Base-by-base conservation (phyloP, 2,329 filamentous ascomycete genomes). In the Epichloe gansuensis region DNA sequence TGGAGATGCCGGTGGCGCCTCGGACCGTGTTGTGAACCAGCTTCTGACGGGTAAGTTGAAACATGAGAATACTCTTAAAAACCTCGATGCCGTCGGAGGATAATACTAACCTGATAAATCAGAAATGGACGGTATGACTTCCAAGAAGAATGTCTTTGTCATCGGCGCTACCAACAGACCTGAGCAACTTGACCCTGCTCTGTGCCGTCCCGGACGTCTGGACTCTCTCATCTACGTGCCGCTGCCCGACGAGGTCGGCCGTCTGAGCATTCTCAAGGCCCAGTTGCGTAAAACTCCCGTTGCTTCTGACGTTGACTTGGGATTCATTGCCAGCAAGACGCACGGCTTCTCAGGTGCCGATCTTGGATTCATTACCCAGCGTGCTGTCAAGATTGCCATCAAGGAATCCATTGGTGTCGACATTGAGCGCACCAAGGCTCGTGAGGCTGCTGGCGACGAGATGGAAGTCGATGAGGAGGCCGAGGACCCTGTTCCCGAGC, bases 141-240 rank as follows among this genome's bases (percentile, higher is more conserved):
- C 91, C 40, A 98, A 98, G 87, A 98, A 98, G 87, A 98, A 98
- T 69, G 93, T 98, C 58, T 98, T 98, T 73, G 93, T 98, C 59
- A 98, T 98, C 63, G 93, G 93, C 69, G 93, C 93, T 45, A 98
- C 93, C 71, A 98, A 98, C 78, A 82, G 93, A 76, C 93, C 93
- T 43, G 93, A 98, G 76, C 93, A 97, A 76, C 87, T 98, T 55
- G 93, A 98, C 71, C 93, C 93, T 68, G 93, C 93, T 61, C 81
- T 98, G 62, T 96, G 91, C 81, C 90, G 93, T 80, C 93, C 93
- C 53, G 93, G 93, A 61, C 93, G 93, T 89, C 86, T 98, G 47
- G 93, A 98, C 71, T 97, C 91, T 39, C 83, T 98, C 60, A 93
- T 98, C 71, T 98, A 98, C 69, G 93, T 98, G 61, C 93, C 93